phyloP scores from a whole-genome alignment of 202 grass and related monocot species.

The Tripidium arundinaceum region DNA sequence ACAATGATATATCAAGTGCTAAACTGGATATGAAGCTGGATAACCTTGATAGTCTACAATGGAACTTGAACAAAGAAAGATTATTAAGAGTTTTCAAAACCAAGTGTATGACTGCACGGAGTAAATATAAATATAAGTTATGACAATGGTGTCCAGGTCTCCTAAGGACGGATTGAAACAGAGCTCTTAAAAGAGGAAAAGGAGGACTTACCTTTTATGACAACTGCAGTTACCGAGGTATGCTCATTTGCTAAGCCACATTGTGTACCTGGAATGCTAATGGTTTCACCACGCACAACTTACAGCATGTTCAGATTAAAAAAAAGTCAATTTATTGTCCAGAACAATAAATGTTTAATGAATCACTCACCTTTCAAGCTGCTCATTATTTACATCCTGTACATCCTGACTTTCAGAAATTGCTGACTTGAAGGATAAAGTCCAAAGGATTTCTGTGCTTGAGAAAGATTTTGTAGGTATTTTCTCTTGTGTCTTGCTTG shows the following conservation, averaged over 20 bases:
- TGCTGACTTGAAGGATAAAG: slow-evolving; percentile 63
- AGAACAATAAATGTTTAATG: slow-evolving; percentile 6
- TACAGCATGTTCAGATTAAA: background rate
- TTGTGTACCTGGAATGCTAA: slow-evolving; percentile 36
- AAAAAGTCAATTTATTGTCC: background rate
- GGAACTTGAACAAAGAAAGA: background rate
- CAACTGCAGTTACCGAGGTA: background rate
- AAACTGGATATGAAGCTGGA: background rate
- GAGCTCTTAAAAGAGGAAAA: background rate
- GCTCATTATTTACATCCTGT: slow-evolving; percentile 24
- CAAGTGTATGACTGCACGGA: background rate
- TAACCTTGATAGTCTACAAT: background rate
- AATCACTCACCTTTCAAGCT: slow-evolving; percentile 40
- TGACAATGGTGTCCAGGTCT: background rate
- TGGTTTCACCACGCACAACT: slow-evolving; percentile 3
- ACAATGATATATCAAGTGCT: background rate
- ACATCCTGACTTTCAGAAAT: slow-evolving; percentile 35
- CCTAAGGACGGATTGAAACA: background rate
- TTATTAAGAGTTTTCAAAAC: background rate
- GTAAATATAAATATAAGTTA: slow-evolving; percentile 12
- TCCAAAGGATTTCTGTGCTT: slow-evolving; percentile 57
- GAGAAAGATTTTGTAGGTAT: slow-evolving; percentile 87
- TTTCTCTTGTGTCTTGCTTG: background rate
- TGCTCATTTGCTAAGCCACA: slow-evolving; percentile 17
- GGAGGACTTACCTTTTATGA: slow-evolving; percentile 31